Base-by-base conservation (phyloP, 306 rosid species). In the Glycine latifolia region DNA sequence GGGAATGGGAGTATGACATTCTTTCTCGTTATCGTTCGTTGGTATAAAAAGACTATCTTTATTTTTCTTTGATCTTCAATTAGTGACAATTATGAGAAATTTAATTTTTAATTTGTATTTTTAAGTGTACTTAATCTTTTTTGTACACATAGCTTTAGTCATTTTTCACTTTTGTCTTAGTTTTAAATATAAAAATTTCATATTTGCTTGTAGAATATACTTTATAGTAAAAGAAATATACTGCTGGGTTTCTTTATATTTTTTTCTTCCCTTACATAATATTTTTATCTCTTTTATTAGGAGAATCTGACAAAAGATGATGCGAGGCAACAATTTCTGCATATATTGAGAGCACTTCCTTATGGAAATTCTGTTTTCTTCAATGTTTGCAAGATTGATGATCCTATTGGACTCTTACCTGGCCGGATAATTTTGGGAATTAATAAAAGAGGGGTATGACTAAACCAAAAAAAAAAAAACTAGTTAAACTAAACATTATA, bases 1-100 rank as follows among this genome's bases (percentile, higher is more conserved):
- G 97, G 55, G 99, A 95, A 70, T 95, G 99, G 99, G 99, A 95
- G 86, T 80, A 85, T 85, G 99, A 93, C 85, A 93, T 93, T 82
- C 88, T 95, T 79, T 93, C 96, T 68, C 94, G 98, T 68, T 95
- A 89, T 83, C 89, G 76, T 81, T 88, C 94, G 77, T 73, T 91
- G 98, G 98, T 95, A 87, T 77, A 90, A 56, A 62, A 73, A 84
- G 44, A 15, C 73, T 50, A 78, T 77, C 67, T 66, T 69, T 68
- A 46, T 69, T 68, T 58, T 37, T 50, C 63, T 58, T 70, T 62
- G 17, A 65, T 53, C 62, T 81, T 63, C 20, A 59, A 48, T 56
- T n/a, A 69, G 15, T 66, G 59, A 50, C 75, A 49, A 47, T 13
- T 39, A 11, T 75, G 82, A 59, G 50, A 68, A 10, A 15, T 2